A percentile compares a stretch with the other conserved stretches of the same genome.
phyloP scores from a whole-genome alignment of 208 protist genomes.

The Kentomonas sorsogonicus region DNA sequence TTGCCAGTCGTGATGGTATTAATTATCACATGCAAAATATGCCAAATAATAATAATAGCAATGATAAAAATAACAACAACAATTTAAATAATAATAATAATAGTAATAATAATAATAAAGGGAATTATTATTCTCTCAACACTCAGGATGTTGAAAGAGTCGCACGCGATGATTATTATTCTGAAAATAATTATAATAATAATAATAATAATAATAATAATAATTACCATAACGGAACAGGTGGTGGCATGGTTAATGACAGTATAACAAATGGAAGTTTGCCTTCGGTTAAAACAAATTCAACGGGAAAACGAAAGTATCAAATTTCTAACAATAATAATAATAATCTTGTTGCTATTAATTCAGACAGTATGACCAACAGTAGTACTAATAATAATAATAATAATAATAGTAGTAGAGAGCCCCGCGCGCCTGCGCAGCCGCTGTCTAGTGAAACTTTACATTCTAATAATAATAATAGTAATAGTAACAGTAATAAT shows the following conservation, averaged over 20 bases:
- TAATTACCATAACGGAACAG: neutral
- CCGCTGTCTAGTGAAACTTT: no score
- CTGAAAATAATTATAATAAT: neutral
- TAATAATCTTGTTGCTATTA: neutral
- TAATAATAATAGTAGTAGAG: neutral
- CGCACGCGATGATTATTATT: neutral
- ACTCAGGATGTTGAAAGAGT: neutral
- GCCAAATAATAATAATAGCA: neutral
- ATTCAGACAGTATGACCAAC: neutral
- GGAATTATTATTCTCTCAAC: neutral
- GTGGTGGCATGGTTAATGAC: no score
- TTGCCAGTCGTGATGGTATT: neutral
- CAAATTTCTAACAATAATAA: neutral
- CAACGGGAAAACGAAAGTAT: no score
- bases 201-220: neutral
- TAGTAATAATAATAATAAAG: neutral
- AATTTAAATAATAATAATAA: slow-evolving; percentile 1
- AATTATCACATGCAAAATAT: neutral
- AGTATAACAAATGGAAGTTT: no score
- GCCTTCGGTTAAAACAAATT: no score
- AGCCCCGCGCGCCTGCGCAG: no score
- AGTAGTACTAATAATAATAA: neutral
- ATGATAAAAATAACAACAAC: slow-evolving; percentile 3
- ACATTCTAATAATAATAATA: neutral
- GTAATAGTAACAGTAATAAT: neutral